Percentiles rank a stretch among this genome's conserved stretches.
Evolutionary conservation across 768 basidiomycete species (phyloP).

Genomic region (Xerocomellus intermedius): DNA sequence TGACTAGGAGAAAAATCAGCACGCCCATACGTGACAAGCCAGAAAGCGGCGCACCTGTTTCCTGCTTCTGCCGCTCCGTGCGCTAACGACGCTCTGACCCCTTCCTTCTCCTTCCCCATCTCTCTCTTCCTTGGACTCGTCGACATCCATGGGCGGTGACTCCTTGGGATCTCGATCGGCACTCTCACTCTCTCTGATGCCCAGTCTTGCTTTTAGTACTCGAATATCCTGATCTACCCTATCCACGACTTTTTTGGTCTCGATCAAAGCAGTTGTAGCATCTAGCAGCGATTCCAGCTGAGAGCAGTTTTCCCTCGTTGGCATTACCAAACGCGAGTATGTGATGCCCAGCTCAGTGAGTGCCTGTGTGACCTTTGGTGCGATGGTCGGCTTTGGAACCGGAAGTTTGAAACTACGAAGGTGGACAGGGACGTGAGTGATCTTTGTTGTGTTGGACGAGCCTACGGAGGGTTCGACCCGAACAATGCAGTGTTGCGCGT

Average conservation of each 20-base stretch:
- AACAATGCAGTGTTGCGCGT: conserved; percentile 69
- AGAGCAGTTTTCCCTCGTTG: conserved; percentile 77
- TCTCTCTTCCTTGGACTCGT: conserved; percentile 37
- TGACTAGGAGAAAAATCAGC: conserved; percentile 32
- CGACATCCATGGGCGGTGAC: conserved; percentile 50
- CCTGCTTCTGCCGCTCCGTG: conserved; percentile 52
- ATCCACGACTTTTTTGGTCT: conserved; percentile 86
- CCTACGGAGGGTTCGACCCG: conserved; percentile 58
- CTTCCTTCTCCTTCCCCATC: conserved; percentile 47
- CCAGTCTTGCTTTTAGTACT: conserved; percentile 61
- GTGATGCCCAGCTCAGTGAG: conserved; percentile 76
- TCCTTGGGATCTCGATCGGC: conserved; percentile 38
- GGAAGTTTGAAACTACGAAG: conserved; percentile 88
- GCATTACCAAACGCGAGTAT: conserved; percentile 85
- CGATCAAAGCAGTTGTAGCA: conserved; percentile 71
- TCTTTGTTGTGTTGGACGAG: conserved; percentile 51
- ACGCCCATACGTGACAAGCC: background rate
- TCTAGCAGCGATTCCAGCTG: conserved; percentile 74
- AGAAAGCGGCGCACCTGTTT: conserved; percentile 45
- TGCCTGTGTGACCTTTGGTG: conserved; percentile 73
- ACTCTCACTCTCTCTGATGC: conserved; percentile 48
- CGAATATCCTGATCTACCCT: conserved; percentile 83
- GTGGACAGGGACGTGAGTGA: conserved; percentile 74
- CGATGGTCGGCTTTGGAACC: conserved; percentile 67
- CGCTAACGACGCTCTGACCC: conserved; percentile 64